These are phyloP conservation scores for Phyllosticta citribraziliensis DNA, from an alignment of 2,329 filamentous ascomycete species.

Conservation along the genomic window DNA sequence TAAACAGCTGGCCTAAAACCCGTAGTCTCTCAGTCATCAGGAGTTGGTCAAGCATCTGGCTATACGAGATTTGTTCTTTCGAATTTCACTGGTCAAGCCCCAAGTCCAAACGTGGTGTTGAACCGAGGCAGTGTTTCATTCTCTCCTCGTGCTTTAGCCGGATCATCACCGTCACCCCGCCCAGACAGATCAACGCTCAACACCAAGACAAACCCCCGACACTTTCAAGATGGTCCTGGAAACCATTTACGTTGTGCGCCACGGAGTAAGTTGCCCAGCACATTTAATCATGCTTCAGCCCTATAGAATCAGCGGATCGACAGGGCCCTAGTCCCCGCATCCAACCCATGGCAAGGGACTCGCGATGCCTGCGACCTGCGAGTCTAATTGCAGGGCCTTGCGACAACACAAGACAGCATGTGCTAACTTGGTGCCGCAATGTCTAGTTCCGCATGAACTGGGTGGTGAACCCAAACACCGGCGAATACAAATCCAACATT, in stretches of 20 bases:
- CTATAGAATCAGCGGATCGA: conserved; percentile 2
- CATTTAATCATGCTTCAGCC: neutral
- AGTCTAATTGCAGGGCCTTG: neutral
- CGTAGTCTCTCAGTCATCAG: neutral
- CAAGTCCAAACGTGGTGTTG: neutral
- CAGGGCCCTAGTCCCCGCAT: neutral
- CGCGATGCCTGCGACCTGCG: neutral
- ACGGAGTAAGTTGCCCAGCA: conserved; percentile 35
- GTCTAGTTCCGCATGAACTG: conserved; percentile 80
- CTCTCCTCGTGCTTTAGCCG: neutral
- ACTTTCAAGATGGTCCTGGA: conserved; percentile 31
- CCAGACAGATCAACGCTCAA: neutral
- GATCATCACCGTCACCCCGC: neutral
- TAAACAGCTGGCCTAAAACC: neutral
- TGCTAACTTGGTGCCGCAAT: conserved; percentile 12
- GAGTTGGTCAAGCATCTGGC: neutral
- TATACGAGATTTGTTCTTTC: neutral
- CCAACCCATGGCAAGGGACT: neutral
- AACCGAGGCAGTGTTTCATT: neutral
- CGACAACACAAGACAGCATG: conserved; percentile 10
- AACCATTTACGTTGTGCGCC: conserved; percentile 40
- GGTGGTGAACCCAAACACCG: conserved; percentile 72
- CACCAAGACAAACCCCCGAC: neutral
- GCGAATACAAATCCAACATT: conserved; percentile 59
- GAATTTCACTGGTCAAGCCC: neutral